Percentiles rank a stretch among this genome's conserved stretches.
Conservation (phyloP, 192 early-diverging fungal genomes). For the Linnemannia hyalina region DNA sequence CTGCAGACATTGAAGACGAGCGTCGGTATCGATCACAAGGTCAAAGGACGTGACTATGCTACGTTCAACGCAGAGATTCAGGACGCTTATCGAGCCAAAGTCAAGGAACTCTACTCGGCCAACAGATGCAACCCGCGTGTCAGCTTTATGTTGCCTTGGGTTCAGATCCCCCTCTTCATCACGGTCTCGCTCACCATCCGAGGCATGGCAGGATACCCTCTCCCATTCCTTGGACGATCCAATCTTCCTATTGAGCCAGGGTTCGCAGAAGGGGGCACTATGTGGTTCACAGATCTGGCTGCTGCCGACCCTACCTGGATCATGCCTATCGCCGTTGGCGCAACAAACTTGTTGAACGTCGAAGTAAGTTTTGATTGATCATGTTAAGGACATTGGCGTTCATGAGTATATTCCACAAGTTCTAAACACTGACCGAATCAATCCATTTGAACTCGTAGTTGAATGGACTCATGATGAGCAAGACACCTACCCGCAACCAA, state of each 20-base stretch:
- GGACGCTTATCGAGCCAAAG: slow-evolving; percentile 63
- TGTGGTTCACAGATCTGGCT: slow-evolving; percentile 76
- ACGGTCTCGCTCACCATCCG: slow-evolving; percentile 75
- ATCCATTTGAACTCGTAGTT: slow-evolving; percentile 39
- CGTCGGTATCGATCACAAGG: slow-evolving; percentile 55
- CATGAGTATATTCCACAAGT: not conserved
- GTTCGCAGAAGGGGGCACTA: slow-evolving; percentile 67
- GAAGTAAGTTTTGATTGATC: slow-evolving; percentile 63
- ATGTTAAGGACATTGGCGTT: not conserved
- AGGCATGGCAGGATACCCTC: slow-evolving; percentile 70
- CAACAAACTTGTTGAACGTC: slow-evolving; percentile 75
- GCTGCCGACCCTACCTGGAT: slow-evolving; percentile 75
- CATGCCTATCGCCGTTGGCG: slow-evolving; percentile 75
- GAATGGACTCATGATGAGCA: slow-evolving; percentile 57
- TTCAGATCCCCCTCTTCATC: slow-evolving; percentile 85
- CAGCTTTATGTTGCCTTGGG: slow-evolving; percentile 74
- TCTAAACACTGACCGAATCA: not conserved
- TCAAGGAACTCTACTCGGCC: slow-evolving; percentile 68
- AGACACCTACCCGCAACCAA: slow-evolving; percentile 57
- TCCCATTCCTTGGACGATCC: slow-evolving; percentile 64
- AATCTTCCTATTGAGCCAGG: slow-evolving; percentile 58
- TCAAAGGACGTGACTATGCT: slow-evolving; percentile 56
- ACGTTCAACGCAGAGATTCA: slow-evolving; percentile 61
- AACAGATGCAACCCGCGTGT: slow-evolving; percentile 72
- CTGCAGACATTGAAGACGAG: slow-evolving; percentile 61